Base-by-base conservation (phyloP, 2,329 filamentous ascomycete genomes). In the Penicillium sp. region DNA sequence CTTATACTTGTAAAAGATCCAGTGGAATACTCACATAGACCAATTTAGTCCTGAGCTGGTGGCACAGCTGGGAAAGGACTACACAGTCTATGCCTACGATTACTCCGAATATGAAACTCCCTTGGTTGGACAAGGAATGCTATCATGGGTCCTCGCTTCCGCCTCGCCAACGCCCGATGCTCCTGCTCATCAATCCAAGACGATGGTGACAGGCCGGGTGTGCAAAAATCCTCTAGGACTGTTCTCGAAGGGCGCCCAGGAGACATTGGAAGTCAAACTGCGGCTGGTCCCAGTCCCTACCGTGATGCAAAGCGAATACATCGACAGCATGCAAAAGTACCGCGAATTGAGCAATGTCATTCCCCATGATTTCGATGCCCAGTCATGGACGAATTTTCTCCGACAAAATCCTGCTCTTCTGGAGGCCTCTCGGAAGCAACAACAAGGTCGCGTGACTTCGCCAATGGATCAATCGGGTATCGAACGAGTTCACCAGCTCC, bases 81-180 rank as follows among this genome's bases (percentile, higher is more conserved):
- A 95, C 79, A 95, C 93, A n/a, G 89, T 99, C 60, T 99, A 99
- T 79, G 93, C 94, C 33, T 92, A 92, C 81, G 95, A 99, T 78
- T 98, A 94, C 77, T 97, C 95, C 13, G 95, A 99, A 79, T 91
- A 91, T 66, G 93, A 97, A 73, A 92, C 89, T 19, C 95, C 96
- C 57, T 84, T 98, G 59, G 94, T 97, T 26, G 95, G 95, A 24
- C 94, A 99, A 78, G 95, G 96, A 57, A 92, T 98, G 88, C 83
- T 99, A 22, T 98, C 95, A 40, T 90, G 91, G 86, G 88, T 89
- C 24, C 83, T 98, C 50, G 85, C 86, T 54, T 83, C 83, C n/a
- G 78, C 85, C 57, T 86, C 87, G 74, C 73, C 84, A 58, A 83
- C 82, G 15, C 83, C 85, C 9, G 81, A 84, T 62, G 82, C 81